Conservation (phyloP, 192 early-diverging fungal genomes). For the Backusella parvicylindrica region DNA sequence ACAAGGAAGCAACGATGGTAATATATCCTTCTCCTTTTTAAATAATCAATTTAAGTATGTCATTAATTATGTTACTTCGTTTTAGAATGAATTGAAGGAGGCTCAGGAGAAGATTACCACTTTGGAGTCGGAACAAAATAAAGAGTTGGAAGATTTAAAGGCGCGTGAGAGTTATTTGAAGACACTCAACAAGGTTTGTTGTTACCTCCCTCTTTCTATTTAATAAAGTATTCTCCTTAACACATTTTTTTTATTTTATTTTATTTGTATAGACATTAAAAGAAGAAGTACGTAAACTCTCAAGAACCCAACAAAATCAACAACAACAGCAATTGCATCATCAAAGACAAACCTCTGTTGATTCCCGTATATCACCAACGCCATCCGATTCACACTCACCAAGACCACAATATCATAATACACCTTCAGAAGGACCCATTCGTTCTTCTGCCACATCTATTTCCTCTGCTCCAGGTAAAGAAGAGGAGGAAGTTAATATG, state of each 20-base stretch:
- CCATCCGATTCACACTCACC: neutral
- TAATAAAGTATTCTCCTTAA: neutral
- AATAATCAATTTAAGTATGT: neutral
- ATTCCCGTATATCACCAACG: neutral
- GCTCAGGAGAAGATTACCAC: slow-evolving; percentile 45
- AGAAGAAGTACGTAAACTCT: slow-evolving; percentile 74
- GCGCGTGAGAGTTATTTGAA: slow-evolving; percentile 66
- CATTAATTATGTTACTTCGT: slow-evolving; percentile 14
- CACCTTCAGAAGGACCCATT: neutral
- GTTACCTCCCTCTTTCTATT: neutral
- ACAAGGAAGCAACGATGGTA: neutral
- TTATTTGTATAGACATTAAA: slow-evolving; percentile 57
- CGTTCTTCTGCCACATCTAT: neutral
- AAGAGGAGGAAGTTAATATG: slow-evolving; percentile 60
- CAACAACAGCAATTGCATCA: slow-evolving; percentile 14
- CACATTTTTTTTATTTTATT: neutral
- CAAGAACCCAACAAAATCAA: slow-evolving; percentile 32
- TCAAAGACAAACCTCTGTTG: slow-evolving; percentile 1
- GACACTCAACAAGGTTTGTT: slow-evolving; percentile 66
- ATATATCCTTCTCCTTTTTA: neutral
- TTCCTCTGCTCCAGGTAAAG: neutral
- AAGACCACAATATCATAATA: neutral
- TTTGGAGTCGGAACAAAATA: slow-evolving; percentile 53
- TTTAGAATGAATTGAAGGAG: slow-evolving; percentile 25
- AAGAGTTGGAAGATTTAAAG: slow-evolving; percentile 61